Evolutionary conservation across 1,284 basidiomycete genomes (phyloP).

Genomic region (Irpex lacteus): DNA sequence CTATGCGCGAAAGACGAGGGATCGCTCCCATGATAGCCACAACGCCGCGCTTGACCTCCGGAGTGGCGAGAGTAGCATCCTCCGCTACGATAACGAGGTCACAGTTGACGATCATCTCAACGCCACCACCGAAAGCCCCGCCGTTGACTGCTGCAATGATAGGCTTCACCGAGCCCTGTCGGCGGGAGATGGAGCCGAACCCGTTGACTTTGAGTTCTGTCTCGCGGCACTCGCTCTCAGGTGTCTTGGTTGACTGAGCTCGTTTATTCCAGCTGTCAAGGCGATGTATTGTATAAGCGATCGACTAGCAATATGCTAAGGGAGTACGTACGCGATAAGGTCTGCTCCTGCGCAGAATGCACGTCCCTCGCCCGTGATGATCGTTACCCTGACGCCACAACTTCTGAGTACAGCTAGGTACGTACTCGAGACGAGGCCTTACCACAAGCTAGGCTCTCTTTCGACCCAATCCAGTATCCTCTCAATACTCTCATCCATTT

Average conservation of each 20-base stretch:
- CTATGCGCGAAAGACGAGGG: constrained; percentile 55
- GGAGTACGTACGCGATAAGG: constrained; percentile 57
- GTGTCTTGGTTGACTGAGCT: constrained; percentile 36
- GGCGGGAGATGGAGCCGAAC: constrained; percentile 75
- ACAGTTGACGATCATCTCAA: constrained; percentile 79
- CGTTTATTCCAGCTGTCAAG: constrained; percentile 48
- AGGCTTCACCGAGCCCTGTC: constrained; percentile 65
- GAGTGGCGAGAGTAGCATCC: constrained; percentile 72
- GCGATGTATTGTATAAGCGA: no score
- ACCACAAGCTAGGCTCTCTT: constrained; percentile 71
- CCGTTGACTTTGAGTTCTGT: constrained; percentile 50
- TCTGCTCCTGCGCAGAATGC: constrained; percentile 84
- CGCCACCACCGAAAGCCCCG: constrained; percentile 77
- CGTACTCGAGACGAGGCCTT: neutral
- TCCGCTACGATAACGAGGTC: constrained; percentile 79
- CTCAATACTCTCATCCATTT: constrained; percentile 56
- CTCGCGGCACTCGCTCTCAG: constrained; percentile 44
- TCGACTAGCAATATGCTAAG: neutral
- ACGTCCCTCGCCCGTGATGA: constrained; percentile 76
- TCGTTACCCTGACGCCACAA: constrained; percentile 56
- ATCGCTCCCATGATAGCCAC: constrained; percentile 76
- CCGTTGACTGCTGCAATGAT: constrained; percentile 85
- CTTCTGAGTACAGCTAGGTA: neutral
- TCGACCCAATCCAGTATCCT: constrained; percentile 76
- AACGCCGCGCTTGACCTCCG: constrained; percentile 82